Conservation (phyloP, 768 basidiomycete species). For the Calocera cornea region DNA sequence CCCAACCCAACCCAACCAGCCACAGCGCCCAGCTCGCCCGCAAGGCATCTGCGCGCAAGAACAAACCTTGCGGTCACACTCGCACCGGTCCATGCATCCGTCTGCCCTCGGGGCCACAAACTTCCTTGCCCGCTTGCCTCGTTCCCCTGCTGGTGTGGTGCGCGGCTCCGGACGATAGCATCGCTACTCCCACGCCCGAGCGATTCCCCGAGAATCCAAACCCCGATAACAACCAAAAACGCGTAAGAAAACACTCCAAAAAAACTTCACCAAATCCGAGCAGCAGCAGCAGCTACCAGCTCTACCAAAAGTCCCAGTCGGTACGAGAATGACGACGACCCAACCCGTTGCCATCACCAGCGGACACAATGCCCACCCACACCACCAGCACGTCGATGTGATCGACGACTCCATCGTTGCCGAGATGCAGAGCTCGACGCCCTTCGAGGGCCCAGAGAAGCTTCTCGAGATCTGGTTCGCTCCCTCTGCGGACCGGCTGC, state of each 20-base stretch:
- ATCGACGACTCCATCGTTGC: constrained; percentile 6
- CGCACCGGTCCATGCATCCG: constrained; percentile 4
- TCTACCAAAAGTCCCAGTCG: background rate
- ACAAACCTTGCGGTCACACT: background rate
- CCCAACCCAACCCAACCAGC: background rate
- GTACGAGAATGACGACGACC: background rate
- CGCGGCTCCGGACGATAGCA: constrained; percentile 4
- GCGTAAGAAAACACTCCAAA: background rate
- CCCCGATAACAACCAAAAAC: background rate
- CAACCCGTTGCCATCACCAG: background rate
- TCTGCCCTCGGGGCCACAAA: constrained; percentile 3
- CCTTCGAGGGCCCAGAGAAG: constrained; percentile 91
- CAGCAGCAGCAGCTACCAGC: background rate
- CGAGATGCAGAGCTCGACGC: constrained; percentile 19
- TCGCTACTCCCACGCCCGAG: background rate
- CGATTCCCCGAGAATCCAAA: background rate
- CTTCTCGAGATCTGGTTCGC: constrained; percentile 96
- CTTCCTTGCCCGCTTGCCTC: background rate
- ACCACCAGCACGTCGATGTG: constrained; percentile 2
- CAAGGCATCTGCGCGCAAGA: background rate
- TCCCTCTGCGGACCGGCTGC: constrained; percentile 51
- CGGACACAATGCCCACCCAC: constrained; percentile 2
- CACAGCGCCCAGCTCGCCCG: constrained; percentile 5
- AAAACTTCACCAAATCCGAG: background rate
- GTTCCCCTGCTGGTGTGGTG: constrained; percentile 1